Conservation (phyloP, 2,329 filamentous ascomycete genomes). For the Ophioceras dolichostomum region DNA sequence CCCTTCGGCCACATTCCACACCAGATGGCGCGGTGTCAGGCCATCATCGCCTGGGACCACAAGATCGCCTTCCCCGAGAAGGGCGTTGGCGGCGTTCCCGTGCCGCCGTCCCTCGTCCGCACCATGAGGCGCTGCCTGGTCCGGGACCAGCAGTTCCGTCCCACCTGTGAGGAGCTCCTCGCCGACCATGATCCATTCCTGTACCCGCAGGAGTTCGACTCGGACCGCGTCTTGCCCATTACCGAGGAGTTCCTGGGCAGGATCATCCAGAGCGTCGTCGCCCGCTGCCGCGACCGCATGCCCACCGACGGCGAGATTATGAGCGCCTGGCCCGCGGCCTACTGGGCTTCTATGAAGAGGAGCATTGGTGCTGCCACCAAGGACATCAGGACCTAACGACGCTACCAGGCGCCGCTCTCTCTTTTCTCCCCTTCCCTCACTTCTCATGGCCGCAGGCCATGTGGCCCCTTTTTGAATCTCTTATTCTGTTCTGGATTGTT, state of each 20-base stretch:
- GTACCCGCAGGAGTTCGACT: constrained; percentile 43
- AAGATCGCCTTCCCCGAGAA: constrained; percentile 58
- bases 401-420: no score
- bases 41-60: constrained; percentile 71
- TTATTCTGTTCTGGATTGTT: no score
- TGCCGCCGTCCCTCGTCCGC: constrained; percentile 45
- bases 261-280: constrained; percentile 51
- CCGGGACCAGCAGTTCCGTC: constrained; percentile 49
- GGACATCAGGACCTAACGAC: no score
- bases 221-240: constrained; percentile 42
- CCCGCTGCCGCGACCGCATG: constrained; percentile 43
- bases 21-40: constrained; percentile 74
- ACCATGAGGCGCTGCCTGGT: constrained; percentile 52
- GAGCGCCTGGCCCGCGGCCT: constrained; percentile 46
- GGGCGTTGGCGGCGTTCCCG: constrained; percentile 52
- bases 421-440: no score
- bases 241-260: constrained; percentile 49
- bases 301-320: constrained; percentile 45
- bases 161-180: constrained; percentile 51
- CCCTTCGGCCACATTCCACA: constrained; percentile 89
- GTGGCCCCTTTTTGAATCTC: no score
- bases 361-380: background rate
- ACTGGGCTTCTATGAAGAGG: constrained; percentile 45
- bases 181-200: constrained; percentile 48
- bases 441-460: no score